A percentile compares a stretch with the other conserved stretches of the same genome.
phyloP scores from a whole-genome alignment of 2,329 filamentous ascomycete species.

The Botryotinia globosa region DNA sequence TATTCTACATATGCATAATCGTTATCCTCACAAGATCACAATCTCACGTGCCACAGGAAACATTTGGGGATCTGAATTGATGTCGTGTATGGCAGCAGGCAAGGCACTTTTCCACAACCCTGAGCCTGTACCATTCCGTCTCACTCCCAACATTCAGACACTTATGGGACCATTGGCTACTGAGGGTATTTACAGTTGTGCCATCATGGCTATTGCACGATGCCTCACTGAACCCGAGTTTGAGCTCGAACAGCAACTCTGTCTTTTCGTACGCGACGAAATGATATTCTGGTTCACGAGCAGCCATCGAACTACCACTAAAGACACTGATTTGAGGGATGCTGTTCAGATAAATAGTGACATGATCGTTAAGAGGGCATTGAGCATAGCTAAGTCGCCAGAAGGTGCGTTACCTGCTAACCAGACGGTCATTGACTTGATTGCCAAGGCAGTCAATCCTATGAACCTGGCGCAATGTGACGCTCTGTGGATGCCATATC shows the following conservation, averaged over 20 bases:
- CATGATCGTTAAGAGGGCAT: slow-evolving; percentile 84
- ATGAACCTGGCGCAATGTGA: slow-evolving; percentile 85
- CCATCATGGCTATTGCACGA: slow-evolving; percentile 93
- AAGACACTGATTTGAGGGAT: slow-evolving; percentile 65
- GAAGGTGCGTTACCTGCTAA: slow-evolving; percentile 85
- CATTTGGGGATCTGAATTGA: slow-evolving; percentile 93
- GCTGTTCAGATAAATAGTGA: slow-evolving; percentile 83
- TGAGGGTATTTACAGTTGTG: slow-evolving; percentile 93
- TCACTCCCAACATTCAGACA: slow-evolving; percentile 93
- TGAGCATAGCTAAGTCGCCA: slow-evolving; percentile 71
- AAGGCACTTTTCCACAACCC: slow-evolving; percentile 93
- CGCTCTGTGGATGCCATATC: slow-evolving; percentile 94
- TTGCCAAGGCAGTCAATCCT: slow-evolving; percentile 90
- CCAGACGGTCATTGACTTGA: slow-evolving; percentile 93
- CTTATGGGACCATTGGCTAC: slow-evolving; percentile 94
- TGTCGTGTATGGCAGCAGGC: slow-evolving; percentile 79
- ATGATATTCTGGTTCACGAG: slow-evolving; percentile 96
- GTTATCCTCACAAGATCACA: slow-evolving; percentile 92
- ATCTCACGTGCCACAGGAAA: slow-evolving; percentile 86
- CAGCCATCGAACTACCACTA: slow-evolving; percentile 64
- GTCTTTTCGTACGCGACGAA: slow-evolving; percentile 93
- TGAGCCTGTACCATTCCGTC: slow-evolving; percentile 93
- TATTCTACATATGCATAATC: slow-evolving; percentile 93
- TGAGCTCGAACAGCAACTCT: slow-evolving; percentile 92
- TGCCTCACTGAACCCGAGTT: slow-evolving; percentile 85